These are phyloP conservation scores for Fusarium bulbicola DNA, from an alignment of 2,329 filamentous ascomycete species.

Conservation along the genomic window DNA sequence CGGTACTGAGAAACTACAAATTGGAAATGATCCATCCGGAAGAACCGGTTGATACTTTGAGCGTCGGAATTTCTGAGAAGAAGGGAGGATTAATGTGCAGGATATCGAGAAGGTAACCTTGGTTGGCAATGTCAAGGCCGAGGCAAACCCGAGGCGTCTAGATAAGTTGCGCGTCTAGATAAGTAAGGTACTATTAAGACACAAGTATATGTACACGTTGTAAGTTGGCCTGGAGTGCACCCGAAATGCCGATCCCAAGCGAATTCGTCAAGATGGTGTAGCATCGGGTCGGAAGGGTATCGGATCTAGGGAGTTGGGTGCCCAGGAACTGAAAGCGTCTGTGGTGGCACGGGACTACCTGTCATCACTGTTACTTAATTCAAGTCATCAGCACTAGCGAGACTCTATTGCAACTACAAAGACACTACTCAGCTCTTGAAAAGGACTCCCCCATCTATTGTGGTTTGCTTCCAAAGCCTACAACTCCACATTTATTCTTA, in stretches of 20 bases:
- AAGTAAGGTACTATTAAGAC: neutral
- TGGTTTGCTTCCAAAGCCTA: too few species aligned
- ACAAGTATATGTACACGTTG: fast-evolving
- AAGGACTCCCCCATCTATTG: neutral
- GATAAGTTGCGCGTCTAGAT: neutral
- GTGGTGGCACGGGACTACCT: too few species aligned
- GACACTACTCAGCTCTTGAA: neutral
- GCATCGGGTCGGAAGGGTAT: too few species aligned
- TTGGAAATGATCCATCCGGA: neutral
- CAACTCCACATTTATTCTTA: neutral
- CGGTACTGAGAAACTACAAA: neutral
- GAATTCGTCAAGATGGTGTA: neutral
- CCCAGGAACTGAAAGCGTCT: neutral
- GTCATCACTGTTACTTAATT: neutral
- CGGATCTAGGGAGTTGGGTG: neutral
- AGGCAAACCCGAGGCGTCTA: neutral
- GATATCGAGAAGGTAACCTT: neutral
- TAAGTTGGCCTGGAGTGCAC: fast-evolving
- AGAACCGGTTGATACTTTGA: neutral
- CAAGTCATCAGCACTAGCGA: fast-evolving
- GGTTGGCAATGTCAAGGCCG: neutral
- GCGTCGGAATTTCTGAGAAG: neutral
- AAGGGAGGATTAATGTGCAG: neutral
- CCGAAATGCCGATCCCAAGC: fast-evolving
- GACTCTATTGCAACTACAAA: fast-evolving